phyloP scores from a whole-genome alignment of 345 rosid species.

The Eucalyptus albens region DNA sequence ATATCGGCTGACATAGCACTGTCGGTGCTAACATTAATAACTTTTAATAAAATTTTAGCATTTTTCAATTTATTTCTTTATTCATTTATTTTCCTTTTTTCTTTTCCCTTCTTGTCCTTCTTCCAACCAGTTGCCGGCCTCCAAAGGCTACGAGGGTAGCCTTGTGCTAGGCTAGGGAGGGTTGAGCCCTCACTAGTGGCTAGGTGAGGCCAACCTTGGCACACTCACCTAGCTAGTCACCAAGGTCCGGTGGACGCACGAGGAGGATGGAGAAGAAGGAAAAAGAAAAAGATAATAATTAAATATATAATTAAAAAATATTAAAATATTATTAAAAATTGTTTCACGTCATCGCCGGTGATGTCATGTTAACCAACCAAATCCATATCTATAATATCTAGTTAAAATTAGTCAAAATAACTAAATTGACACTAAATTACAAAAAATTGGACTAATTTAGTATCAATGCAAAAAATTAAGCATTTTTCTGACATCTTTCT shows the following conservation, averaged over 20 bases:
- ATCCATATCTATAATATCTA: too few species aligned
- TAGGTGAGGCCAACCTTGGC: too few species aligned
- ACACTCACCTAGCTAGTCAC: rapidly evolving
- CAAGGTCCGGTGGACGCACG: rapidly evolving
- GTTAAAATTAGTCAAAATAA: neutral
- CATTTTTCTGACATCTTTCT: too few species aligned
- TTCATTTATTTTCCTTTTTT: too few species aligned
- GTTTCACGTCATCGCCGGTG: rapidly evolving
- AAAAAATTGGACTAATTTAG: too few species aligned
- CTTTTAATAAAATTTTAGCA: too few species aligned
- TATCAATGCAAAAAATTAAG: neutral
- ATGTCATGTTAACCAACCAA: rapidly evolving
- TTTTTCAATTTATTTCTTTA: too few species aligned
- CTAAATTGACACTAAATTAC: too few species aligned
- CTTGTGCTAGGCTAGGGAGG: neutral
- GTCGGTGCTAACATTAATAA: rapidly evolving
- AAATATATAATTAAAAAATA: too few species aligned
- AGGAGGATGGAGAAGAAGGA: neutral
- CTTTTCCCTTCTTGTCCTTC: rapidly evolving
- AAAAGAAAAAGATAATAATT: too few species aligned
- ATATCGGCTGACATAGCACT: rapidly evolving
- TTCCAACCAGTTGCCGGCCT: rapidly evolving
- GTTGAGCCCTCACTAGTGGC: too few species aligned
- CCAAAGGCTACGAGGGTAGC: neutral
- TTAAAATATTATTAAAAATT: too few species aligned